Base-by-base conservation (phyloP, 768 basidiomycete species). In the Naganishia kalamii region DNA sequence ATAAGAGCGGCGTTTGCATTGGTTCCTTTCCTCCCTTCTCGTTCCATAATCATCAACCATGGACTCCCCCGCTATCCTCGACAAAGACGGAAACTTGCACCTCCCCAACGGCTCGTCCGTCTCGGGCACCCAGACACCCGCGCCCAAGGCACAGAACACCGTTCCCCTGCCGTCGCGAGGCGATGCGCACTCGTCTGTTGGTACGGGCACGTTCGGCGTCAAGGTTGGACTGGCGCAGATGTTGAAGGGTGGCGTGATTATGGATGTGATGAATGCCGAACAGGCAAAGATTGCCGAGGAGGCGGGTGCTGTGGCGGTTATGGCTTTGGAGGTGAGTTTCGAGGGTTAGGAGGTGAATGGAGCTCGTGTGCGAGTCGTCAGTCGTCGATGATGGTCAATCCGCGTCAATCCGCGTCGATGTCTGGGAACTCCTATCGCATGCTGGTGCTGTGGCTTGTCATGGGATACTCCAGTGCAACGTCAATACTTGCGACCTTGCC, bases 301-400 rank as follows among this genome's bases (percentile, higher is more conserved):
- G 75, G 94, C 94, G 10, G 94, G 94, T 49, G 94, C 94, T 7
- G 92, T 90, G 75, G 94, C 94, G 65, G 94, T 99, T 68, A 98
- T 99, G 94, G 80, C 73, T 62, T 67, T 77, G 15, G 75, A 74
- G 74, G 59, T 63, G 75, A 70, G 51, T 50, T 25, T 69, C 13
- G 46, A 47, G n/a, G n/a, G n/a, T n/a, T 21, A 23, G 15, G 17
- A 41, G 62, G 23, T 11, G 51, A 15, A 30, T 21, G 35, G 32
- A 21, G n/a, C 21, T n/a, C 27, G 43, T 19, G 43, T 6, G 43
- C 15, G 23, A 23, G 43, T 5, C 6, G 4, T 5, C n/a, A n/a
- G n/a, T n/a, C n/a, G n/a, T n/a, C n/a, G n/a, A n/a, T n/a, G n/a
- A n/a, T n/a, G n/a, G n/a, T n/a, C n/a, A n/a, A n/a, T n/a, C n/a